Conservation (phyloP, 345 rosid genomes). For the Populus tremula region DNA sequence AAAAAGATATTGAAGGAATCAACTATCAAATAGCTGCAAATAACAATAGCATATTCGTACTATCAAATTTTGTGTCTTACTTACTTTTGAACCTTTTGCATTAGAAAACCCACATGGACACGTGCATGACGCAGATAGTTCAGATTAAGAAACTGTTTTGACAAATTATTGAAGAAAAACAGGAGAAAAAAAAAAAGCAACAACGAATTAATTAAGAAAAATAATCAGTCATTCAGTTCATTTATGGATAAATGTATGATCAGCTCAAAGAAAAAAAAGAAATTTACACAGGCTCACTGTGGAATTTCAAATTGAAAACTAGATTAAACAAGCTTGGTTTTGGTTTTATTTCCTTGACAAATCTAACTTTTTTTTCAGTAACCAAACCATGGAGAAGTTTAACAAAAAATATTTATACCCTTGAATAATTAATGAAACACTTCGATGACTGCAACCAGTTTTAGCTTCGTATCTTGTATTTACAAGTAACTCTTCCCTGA, state of each 20-base stretch:
- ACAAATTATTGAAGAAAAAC: neutral
- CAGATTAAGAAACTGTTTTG: neutral
- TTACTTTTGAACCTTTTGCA: neutral
- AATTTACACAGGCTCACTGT: neutral
- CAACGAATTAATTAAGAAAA: neutral
- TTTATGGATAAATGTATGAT: neutral
- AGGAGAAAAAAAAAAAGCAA: neutral
- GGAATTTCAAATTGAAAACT: neutral
- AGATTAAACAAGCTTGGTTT: neutral
- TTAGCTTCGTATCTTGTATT: slow-evolving; percentile 31
- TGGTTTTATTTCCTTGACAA: neutral
- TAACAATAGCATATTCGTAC: neutral
- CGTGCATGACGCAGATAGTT: neutral
- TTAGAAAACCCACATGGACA: neutral
- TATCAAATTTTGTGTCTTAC: neutral
- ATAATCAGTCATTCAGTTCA: neutral
- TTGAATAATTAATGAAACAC: slow-evolving; percentile 39
- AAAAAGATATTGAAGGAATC: neutral
- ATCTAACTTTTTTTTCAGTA: neutral
- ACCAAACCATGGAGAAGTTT: neutral
- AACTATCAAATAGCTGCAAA: neutral
- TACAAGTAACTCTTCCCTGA: slow-evolving; percentile 28
- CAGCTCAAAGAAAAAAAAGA: neutral
- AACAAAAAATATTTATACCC: slow-evolving; percentile 41
- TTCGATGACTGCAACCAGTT: slow-evolving; percentile 25